These are phyloP conservation scores for Arthromyces matolae DNA, from an alignment of 768 basidiomycete species.

Conservation along the genomic window DNA sequence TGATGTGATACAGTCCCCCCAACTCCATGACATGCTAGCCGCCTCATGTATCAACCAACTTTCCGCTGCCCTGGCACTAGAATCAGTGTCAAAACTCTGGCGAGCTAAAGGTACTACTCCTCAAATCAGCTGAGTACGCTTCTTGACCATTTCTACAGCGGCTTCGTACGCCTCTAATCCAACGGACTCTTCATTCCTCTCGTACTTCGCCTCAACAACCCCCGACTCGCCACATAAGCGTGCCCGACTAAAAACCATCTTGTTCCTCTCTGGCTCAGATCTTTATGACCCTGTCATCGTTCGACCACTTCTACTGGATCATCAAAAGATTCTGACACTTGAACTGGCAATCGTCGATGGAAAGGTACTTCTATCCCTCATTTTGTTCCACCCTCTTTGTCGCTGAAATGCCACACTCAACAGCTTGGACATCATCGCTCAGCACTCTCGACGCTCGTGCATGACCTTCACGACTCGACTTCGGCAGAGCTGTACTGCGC, in stretches of 20 bases:
- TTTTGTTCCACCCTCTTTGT: not conserved
- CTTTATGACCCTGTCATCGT: constrained; percentile 57
- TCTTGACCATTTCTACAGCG: constrained; percentile 29
- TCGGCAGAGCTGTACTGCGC: constrained; percentile 88
- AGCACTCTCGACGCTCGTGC: constrained; percentile 66
- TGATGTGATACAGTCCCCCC: constrained; percentile 41
- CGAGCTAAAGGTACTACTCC: constrained; percentile 53
- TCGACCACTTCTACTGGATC: constrained; percentile 39
- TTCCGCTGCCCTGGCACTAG: constrained; percentile 43
- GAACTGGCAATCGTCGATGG: constrained; percentile 79
- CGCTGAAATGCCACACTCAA: not conserved
- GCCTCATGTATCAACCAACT: constrained; percentile 53
- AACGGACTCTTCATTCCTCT: constrained; percentile 49
- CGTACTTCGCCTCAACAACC: constrained; percentile 80
- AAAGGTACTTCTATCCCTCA: constrained; percentile 47
- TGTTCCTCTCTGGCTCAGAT: constrained; percentile 77
- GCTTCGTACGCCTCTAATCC: constrained; percentile 32
- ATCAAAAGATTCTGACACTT: constrained; percentile 55
- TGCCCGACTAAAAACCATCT: constrained; percentile 65
- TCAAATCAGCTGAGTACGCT: not conserved
- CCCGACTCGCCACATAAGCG: constrained; percentile 76
- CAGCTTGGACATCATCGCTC: constrained; percentile 54
- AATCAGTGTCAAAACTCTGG: constrained; percentile 61
- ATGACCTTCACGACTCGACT: constrained; percentile 63
- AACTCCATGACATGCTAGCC: constrained; percentile 68